These are phyloP conservation scores for Neonectria neomacrospora DNA, from an alignment of 2,329 filamentous ascomycete genomes.

Conservation along the genomic window DNA sequence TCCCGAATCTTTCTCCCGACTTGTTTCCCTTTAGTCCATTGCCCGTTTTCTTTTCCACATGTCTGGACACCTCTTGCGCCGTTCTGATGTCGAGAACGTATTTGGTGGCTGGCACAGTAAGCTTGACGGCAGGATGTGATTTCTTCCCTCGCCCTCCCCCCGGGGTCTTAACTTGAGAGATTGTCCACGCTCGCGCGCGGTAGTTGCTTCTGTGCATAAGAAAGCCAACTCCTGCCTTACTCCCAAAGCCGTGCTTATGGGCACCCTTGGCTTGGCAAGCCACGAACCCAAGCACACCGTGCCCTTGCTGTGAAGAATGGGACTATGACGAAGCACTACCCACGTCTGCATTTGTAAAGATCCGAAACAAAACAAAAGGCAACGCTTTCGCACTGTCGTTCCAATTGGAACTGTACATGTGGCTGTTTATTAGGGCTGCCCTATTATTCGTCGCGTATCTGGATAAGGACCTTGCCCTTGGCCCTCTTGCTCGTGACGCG, in stretches of 20 bases:
- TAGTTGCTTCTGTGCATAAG: slow-evolving; percentile 3
- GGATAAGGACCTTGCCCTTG: slow-evolving; percentile 21
- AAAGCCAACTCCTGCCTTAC: slow-evolving; percentile 3
- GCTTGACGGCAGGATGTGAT: slow-evolving; percentile 4
- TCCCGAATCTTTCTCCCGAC: slow-evolving; percentile 1
- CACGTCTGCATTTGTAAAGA: not conserved
- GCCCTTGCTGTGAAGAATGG: slow-evolving; percentile 1
- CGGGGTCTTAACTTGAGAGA: slow-evolving; percentile 3
- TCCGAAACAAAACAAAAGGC: not conserved
- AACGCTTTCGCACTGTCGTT: not conserved
- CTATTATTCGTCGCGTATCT: slow-evolving; percentile 4
- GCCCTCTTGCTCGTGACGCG: slow-evolving; percentile 18
- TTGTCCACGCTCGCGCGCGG: slow-evolving; percentile 1
- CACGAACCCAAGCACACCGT: slow-evolving; percentile 4
- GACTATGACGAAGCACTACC: not conserved
- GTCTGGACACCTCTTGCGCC: not conserved
- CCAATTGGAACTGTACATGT: slow-evolving; percentile 5
- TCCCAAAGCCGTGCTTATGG: slow-evolving; percentile 3
- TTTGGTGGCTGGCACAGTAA: not conserved
- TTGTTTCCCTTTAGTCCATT: not conserved
- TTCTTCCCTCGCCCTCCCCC: slow-evolving; percentile 1
- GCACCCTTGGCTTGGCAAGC: slow-evolving; percentile 6
- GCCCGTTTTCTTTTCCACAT: not conserved
- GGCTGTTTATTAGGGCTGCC: not conserved
- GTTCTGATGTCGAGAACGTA: slow-evolving; percentile 1